Base-by-base conservation (phyloP, 257 asterid species). In the Forsythia suspensa region DNA sequence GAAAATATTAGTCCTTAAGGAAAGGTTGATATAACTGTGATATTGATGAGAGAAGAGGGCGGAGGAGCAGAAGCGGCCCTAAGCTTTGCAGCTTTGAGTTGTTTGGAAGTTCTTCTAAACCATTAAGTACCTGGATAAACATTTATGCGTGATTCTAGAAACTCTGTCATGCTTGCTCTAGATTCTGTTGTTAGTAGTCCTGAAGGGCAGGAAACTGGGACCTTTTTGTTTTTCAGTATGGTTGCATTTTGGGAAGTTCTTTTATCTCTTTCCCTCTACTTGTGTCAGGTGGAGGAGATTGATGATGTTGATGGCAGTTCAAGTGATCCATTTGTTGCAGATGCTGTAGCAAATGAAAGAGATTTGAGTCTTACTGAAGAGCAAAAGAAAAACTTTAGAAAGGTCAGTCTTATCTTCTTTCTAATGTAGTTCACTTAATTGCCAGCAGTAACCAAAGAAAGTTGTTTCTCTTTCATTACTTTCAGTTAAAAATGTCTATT, bases 261-360 rank as follows among this genome's bases (percentile, higher is more conserved):
- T n/a, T 57, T 10, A 3, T 11, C 70, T 29, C 16, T 24, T 29
- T 63, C 9, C 18, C 18, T 61, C 16, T 63, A 29, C 66, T 57
- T 24, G 18, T 57, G 74, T 63, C 87, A 95, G 99, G 99, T 95
- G 77, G 99, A 95, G 91, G 99, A 95, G 90, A 95, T 95, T 79
- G 92, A 88, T 87, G 99, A 93, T 70, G 79, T 95, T 73, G 97
- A 91, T 78, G 94, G 77, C 72, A 79, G 83, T 72, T 84, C 91
- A 68, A 42, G 79, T 84, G 97, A 92, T 81, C 97, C 97, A 67
- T 90, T 95, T 85, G 81, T 90, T 52, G 96, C 97, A 3, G 99
- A 90, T 86, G 99, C 98, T 69, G 74, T 94, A 82, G 98, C 91
- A 78, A 93, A 89, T 85, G 98, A 94, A 92, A 85, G 89, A 76